Evolutionary conservation across 495 filamentous ascomycete species (phyloP), one percentile per base, ranked within the genome.

Genomic region (Penicillium chermesinum): DNA sequence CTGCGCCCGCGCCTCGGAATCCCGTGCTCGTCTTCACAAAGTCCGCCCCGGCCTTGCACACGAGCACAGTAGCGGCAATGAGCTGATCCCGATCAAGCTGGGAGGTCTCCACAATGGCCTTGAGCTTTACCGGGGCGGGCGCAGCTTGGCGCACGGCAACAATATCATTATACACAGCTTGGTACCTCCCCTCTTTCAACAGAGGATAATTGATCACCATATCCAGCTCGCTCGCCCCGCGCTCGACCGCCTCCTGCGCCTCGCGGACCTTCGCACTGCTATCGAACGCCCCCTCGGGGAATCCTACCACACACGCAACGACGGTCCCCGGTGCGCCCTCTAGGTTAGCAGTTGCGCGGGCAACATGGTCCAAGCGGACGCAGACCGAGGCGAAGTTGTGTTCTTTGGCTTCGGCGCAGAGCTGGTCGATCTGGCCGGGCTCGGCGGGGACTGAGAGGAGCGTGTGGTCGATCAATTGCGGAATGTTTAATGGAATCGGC

Each of bases 11-110:
- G 3, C 83, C 84, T 49, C 72, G 71, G 62, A 85, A 85, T 2
- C 84, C 84, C 3, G 84, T 86, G 41, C 79, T 83, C 9, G 84
- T 87, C 66, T 88, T 87, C 38, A 88, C 76, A 45, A 76, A 87
- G 50, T 82, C 76, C 30, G 78, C 84, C 5, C 74, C 76, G 19
- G 84, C 83, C 42, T 77, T 69, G 16, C 77, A 75, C 72, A 70
- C 35, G 86, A 71, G n/a, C 74, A 46, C 64, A 21, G 75, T 77
- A 9, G 73, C 82, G 9, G 80, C 80, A 38, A 86, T 72, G 49
- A 85, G 74, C 59, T 85, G 68, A 12, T 73, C 59, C 12, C 53
- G 58, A 6, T 70, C 62, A 13, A 88, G 70, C 52, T 81, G 72
- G 1, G 76, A 76, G 6, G 82, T 83, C 61, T 88, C 84, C 35